Percentiles rank a stretch among this genome's conserved stretches.
phyloP scores from a whole-genome alignment of 2,329 filamentous ascomycete genomes.

The Torrubiella hemipterigena region DNA sequence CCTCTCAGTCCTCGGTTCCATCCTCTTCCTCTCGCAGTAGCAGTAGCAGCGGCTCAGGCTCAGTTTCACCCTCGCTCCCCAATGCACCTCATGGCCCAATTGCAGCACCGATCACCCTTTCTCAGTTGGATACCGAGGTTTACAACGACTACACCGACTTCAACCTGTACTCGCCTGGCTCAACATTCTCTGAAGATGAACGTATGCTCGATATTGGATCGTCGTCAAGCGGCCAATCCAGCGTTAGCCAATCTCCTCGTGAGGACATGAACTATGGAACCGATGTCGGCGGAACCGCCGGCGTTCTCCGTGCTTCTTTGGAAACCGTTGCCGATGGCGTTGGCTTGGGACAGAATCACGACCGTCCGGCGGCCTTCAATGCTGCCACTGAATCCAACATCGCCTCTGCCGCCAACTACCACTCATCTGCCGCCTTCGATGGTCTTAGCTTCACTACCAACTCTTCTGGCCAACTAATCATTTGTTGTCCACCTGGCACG shows the following conservation, averaged over 20 bases:
- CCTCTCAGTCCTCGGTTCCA: constrained; percentile 20
- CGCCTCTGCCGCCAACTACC: too few species aligned
- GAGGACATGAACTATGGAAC: too few species aligned
- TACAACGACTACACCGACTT: constrained; percentile 38
- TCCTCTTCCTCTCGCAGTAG: constrained; percentile 14
- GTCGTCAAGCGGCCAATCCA: too few species aligned
- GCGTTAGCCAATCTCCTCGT: constrained; percentile 6
- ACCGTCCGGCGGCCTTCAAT: too few species aligned
- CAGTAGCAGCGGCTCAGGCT: too few species aligned
- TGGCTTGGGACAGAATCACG: too few species aligned
- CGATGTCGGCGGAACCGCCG: too few species aligned
- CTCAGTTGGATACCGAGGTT: background rate
- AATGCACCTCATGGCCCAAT: constrained; percentile 7
- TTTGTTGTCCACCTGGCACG: constrained; percentile 6
- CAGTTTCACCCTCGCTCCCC: constrained; percentile 6
- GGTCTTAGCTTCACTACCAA: constrained; percentile 5
- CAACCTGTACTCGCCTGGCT: constrained; percentile 40
- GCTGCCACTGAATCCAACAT: too few species aligned
- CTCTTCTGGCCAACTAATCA: constrained; percentile 5
- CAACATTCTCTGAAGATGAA: constrained; percentile 37
- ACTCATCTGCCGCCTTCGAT: too few species aligned
- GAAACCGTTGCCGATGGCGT: too few species aligned
- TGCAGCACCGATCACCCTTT: constrained; percentile 26
- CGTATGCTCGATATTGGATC: constrained; percentile 19
- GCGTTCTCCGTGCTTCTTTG: too few species aligned